phyloP scores from a whole-genome alignment of 2,329 filamentous ascomycete species.

The Colletotrichum orchidophilum region DNA sequence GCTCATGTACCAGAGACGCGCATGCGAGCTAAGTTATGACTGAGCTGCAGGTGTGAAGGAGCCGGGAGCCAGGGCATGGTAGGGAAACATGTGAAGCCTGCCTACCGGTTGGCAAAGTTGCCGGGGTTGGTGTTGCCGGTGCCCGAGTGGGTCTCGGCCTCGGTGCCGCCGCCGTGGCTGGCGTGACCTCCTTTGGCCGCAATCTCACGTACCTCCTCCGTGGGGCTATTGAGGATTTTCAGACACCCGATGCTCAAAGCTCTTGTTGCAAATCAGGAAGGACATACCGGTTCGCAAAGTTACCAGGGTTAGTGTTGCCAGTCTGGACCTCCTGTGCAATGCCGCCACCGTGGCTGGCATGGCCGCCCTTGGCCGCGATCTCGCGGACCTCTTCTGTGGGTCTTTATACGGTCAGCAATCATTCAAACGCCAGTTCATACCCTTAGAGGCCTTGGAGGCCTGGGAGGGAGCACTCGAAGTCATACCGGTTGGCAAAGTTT shows the following conservation, averaged over 20 bases:
- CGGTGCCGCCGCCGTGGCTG: constrained; percentile 38
- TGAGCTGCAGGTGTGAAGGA: neutral
- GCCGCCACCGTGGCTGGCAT: constrained; percentile 47
- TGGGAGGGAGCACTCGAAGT: constrained; percentile 37
- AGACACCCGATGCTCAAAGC: neutral
- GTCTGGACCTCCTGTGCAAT: constrained; percentile 40
- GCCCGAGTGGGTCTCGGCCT: neutral
- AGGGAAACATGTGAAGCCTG: neutral
- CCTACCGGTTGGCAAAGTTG: constrained; percentile 37
- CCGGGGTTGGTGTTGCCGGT: constrained; percentile 25
- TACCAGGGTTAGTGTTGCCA: neutral
- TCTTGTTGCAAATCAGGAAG: neutral
- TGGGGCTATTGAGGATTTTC: neutral
- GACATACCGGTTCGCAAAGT: neutral
- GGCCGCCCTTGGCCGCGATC: constrained; percentile 53
- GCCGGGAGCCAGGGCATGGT: neutral
- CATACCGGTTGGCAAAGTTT: constrained; percentile 37
- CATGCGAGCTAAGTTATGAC: neutral
- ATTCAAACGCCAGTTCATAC: neutral
- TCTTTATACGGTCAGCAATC: constrained; percentile 30
- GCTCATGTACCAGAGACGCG: neutral
- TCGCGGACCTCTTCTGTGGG: constrained; percentile 54
- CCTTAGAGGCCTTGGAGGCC: constrained; percentile 35
- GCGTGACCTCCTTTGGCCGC: constrained; percentile 47
- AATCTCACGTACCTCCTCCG: neutral